Base-by-base conservation (phyloP, 768 basidiomycete species). In the Pisolithus tinctorius region DNA sequence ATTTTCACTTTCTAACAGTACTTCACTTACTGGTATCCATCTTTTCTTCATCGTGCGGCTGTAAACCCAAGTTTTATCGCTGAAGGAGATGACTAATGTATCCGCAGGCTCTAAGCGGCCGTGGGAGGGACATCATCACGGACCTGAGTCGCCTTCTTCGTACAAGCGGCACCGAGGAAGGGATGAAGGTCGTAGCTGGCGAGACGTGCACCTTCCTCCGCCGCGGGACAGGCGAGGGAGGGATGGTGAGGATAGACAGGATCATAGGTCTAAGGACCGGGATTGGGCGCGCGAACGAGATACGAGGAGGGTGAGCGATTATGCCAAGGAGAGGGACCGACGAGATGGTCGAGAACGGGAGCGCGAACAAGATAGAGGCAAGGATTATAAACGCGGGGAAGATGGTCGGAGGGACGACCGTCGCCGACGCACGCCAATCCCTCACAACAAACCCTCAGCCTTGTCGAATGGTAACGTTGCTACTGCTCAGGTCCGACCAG, bases 91-190 rank as follows among this genome's bases (percentile, higher is more conserved):
- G 85, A 82, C 87, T 88, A 86, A 90, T 80, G 70, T 81, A 66
- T 74, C 83, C 75, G 77, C 87, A 88, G 87, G 87, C 76, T 74
- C 77, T 68, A 89, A 89, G 83, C 85, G 87, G 69, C 71, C 83
- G 57, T 81, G 81, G 82, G 85, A 87, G 62, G 83, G 78, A 74
- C 63, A 69, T 50, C 62, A 61, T 51, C 62, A 62, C 61, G 74
- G 58, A 53, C 50, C 58, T 49, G 69, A 72, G 45, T 56, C 54
- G 9, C 43, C 72, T 49, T 23, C 56, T 17, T 59, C 68, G 42
- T 60, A 77, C 61, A 87, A 87, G 66, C 74, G 83, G 58, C 72
- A 72, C 42, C 74, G 79, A 55, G 78, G 60, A 50, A 70, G 72
- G 55, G 77, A 79, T 27, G 82, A 83, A 29, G 70, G 73, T 4